Percentiles rank a stretch among this genome's conserved stretches.
Conservation (phyloP, 306 rosid genomes). For the Malus sylvestris region DNA sequence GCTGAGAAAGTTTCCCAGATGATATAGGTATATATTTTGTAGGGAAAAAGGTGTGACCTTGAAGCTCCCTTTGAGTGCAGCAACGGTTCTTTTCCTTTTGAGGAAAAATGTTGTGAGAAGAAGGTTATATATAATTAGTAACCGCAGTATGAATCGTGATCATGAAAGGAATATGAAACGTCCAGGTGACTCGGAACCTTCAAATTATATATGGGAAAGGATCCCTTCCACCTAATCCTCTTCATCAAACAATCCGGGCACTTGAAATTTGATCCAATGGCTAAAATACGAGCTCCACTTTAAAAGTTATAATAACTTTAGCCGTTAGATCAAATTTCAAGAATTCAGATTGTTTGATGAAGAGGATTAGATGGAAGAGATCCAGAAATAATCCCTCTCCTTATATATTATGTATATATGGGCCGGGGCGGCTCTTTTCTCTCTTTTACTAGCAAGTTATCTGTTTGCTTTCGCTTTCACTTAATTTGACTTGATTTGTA, state of each 20-base stretch:
- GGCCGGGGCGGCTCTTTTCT: slow-evolving; percentile 27
- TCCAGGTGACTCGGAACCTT: slow-evolving; percentile 24
- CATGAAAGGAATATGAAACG: slow-evolving; percentile 32
- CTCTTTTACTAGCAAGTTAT: slow-evolving; percentile 4
- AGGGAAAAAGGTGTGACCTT: neutral
- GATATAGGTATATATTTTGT: neutral
- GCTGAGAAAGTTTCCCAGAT: neutral
- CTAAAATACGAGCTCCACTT: no score
- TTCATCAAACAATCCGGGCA: no score
- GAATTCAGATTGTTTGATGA: accelerated
- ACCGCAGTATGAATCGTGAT: slow-evolving; percentile 1
- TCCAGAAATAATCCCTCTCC: accelerated
- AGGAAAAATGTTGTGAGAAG: slow-evolving; percentile 10
- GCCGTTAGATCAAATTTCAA: no score
- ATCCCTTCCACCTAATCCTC: no score
- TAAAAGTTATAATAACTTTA: no score
- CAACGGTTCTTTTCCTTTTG: slow-evolving; percentile 19
- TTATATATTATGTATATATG: neutral
- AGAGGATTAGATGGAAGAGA: accelerated
- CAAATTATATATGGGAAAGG: neutral
- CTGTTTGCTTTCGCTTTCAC: slow-evolving; percentile 47
- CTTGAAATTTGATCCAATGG: accelerated
- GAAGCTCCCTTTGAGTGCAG: slow-evolving; percentile 23
- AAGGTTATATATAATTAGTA: slow-evolving; percentile 21
- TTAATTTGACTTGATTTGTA: slow-evolving; percentile 30